A percentile compares a stretch with the other conserved stretches of the same genome.
Evolutionary conservation across 306 rosid genomes (phyloP).

Genomic region (Acacia acuminata): DNA sequence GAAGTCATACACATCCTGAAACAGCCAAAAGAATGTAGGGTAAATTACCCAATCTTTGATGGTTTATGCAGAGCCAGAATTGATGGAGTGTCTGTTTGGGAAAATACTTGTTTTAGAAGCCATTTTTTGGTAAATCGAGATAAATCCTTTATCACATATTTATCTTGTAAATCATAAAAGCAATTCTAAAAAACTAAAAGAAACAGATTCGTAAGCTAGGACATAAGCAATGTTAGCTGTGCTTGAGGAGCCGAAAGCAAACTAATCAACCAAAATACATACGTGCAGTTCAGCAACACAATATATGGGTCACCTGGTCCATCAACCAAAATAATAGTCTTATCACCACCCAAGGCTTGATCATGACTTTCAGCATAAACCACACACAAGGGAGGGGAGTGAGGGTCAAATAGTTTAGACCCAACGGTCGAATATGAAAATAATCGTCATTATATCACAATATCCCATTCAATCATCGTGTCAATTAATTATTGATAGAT

Average conservation of each 20-base stretch:
- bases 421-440: too few relatives aligned
- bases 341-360: conserved; percentile 99
- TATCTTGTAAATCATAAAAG: too few relatives aligned
- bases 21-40: conserved; percentile 21
- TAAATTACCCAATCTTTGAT: neutral
- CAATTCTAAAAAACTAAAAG: too few relatives aligned
- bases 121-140: too few relatives aligned
- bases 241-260: neutral
- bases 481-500: too few relatives aligned
- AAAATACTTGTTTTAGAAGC: too few relatives aligned
- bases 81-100: too few relatives aligned
- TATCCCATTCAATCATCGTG: too few relatives aligned
- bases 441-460: too few relatives aligned
- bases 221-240: neutral
- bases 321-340: conserved; percentile 95
- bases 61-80: neutral
- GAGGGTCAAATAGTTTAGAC: neutral
- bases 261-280: conserved; percentile 13
- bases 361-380: conserved; percentile 98
- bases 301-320: conserved; percentile 68
- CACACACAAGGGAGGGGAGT: conserved; percentile 45
- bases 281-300: neutral
- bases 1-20: conserved; percentile 96
- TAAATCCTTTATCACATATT: too few relatives aligned
- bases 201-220: neutral